Base-by-base conservation (phyloP, 2,329 filamentous ascomycete species). In the Aspergillus viridinutans region DNA sequence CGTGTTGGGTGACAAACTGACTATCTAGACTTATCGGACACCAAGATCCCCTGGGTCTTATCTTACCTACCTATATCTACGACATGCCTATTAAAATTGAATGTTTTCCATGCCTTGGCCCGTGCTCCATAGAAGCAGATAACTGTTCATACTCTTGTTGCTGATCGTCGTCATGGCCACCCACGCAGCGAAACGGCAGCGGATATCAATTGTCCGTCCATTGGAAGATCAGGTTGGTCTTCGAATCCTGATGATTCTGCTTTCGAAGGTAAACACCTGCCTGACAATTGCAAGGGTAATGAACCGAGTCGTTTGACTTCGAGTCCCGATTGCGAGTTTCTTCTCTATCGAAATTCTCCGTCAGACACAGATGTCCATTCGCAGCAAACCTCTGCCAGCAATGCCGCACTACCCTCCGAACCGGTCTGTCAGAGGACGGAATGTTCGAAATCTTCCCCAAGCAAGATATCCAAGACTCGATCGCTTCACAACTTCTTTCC, bases 401-500 rank as follows among this genome's bases (percentile, higher is more conserved):
- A 14, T 38, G 32, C 32, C 14, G 14, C 14, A 38, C 14, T 38
- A 38, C 32, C 14, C 14, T 17, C 32, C 14, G 32, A 17, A 38
- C 32, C 32, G 32, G 14, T 38, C 14, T 17, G 14, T 38, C 14
- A 17, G 32, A 38, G 32, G 14, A 38, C 14, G 14, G 6, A 17
- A 38, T 7, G 32, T 38, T 38, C 14, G 32, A 38, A 17, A 17
- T 14, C 32, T 14, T 14, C 14, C 32, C 17, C 32, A 7, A 38
- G 32, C 32, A 38, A 38, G 32, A 20, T 23, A 45, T 21, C 21
- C 8, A 45, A 23, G 8, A 23, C 14, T 23, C 9, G 70, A 50
- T 74, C 76, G 1, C 59, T 79, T 14, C 72, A 76, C 45, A 70
- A 60, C n/a, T 78, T 77, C 60, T 78, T 78, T 53, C 65, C 65